Evolutionary conservation across 148 eudicot species (phyloP).

Genomic region (Cornus florida): DNA sequence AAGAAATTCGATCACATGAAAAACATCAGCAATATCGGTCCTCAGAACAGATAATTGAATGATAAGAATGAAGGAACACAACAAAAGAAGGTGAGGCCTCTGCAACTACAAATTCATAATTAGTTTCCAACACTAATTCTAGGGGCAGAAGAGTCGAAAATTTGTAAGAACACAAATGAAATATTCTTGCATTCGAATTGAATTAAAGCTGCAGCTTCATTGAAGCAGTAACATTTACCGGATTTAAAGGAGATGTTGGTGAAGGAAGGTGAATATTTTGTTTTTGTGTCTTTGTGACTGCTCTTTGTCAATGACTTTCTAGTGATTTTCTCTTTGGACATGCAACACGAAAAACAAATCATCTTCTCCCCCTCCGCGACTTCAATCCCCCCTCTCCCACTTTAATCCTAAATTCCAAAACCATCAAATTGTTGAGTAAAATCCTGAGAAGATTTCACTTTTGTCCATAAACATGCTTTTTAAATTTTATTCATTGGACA

Average conservation of each 20-base stretch:
- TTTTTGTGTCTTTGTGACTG: conserved; percentile 35
- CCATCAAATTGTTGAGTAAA: not conserved
- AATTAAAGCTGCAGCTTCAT: not conserved
- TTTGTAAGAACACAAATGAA: too few species aligned
- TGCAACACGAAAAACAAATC: conserved; percentile 52
- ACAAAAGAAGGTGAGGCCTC: too few species aligned
- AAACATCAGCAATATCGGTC: too few species aligned
- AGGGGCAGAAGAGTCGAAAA: too few species aligned
- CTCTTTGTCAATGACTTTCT: conserved; percentile 43
- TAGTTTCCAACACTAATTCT: too few species aligned
- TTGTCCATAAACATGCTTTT: not conserved
- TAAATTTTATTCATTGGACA: not conserved
- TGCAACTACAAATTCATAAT: too few species aligned
- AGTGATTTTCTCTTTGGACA: conserved; percentile 13
- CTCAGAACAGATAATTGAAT: too few species aligned
- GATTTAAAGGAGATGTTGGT: conserved; percentile 70
- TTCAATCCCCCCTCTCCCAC: not conserved
- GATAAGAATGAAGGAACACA: too few species aligned
- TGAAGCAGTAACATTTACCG: conserved; percentile 32
- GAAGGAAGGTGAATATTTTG: conserved; percentile 41
- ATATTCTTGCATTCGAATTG: too few species aligned
- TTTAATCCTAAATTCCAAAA: not conserved
- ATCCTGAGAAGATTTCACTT: not conserved
- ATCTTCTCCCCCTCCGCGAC: conserved; percentile 14
- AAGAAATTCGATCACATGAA: too few species aligned